A percentile compares a stretch with the other conserved stretches of the same genome.
Conservation (phyloP, 768 basidiomycete species). For the Pulveroboletus frians region DNA sequence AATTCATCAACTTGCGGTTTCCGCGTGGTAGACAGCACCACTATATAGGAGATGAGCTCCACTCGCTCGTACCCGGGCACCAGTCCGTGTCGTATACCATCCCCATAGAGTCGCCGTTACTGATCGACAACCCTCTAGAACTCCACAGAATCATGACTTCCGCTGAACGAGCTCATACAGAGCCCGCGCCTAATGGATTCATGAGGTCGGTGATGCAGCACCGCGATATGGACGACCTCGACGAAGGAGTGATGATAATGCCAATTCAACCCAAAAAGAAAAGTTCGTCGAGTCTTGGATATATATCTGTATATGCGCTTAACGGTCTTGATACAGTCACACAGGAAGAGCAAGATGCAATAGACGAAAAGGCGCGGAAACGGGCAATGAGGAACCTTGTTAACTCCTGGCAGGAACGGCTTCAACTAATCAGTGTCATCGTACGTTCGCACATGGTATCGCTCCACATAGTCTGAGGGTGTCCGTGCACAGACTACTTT, state of each 20-base stretch:
- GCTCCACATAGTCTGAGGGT: not conserved
- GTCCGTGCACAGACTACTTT: slow-evolving; percentile 47
- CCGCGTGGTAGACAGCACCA: slow-evolving; percentile 1
- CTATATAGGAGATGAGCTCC: slow-evolving; percentile 7
- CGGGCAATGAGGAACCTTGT: slow-evolving; percentile 47
- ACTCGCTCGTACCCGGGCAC: slow-evolving; percentile 3
- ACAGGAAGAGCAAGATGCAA: slow-evolving; percentile 46
- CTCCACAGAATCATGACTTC: slow-evolving; percentile 12
- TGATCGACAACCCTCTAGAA: slow-evolving; percentile 5
- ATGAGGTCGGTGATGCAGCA: slow-evolving; percentile 18
- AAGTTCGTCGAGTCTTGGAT: slow-evolving; percentile 10
- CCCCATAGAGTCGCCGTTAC: not conserved
- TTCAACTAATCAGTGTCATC: slow-evolving; percentile 57
- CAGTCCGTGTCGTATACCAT: slow-evolving; percentile 1
- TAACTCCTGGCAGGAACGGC: slow-evolving; percentile 59
- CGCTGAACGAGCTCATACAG: slow-evolving; percentile 14
- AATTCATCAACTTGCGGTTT: slow-evolving; percentile 1
- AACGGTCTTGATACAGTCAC: slow-evolving; percentile 29
- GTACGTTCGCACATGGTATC: slow-evolving; percentile 31
- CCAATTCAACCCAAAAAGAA: slow-evolving; percentile 8
- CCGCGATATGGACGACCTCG: slow-evolving; percentile 5
- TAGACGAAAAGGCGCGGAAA: slow-evolving; percentile 41
- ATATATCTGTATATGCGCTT: not conserved
- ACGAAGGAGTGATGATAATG: slow-evolving; percentile 13
- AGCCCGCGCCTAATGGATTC: slow-evolving; percentile 16